Evolutionary conservation across 495 filamentous ascomycete genomes (phyloP).

Genomic region (Aspergillus olivimuriae): DNA sequence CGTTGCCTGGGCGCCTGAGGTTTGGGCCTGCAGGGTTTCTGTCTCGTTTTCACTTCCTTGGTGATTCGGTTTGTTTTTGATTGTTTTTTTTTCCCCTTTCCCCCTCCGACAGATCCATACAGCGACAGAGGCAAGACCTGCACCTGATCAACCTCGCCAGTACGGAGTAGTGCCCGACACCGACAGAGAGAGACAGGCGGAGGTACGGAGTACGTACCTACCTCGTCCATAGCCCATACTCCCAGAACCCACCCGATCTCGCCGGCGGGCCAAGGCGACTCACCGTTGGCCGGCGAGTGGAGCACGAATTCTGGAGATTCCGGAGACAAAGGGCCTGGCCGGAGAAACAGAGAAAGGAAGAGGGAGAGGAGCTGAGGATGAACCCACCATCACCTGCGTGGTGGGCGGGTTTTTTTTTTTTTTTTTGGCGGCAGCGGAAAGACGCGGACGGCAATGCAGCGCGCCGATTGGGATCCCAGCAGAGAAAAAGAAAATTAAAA

Average conservation of each 20-base stretch:
- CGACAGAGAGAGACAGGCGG: neutral
- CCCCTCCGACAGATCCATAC: too few relatives aligned
- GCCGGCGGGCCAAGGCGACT: conserved; percentile 11
- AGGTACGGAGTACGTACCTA: too few relatives aligned
- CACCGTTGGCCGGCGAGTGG: conserved; percentile 9
- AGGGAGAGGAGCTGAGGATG: neutral
- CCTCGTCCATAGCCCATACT: neutral
- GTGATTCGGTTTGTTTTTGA: too few relatives aligned
- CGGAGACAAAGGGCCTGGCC: conserved; percentile 9
- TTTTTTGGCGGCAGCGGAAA: conserved; percentile 35
- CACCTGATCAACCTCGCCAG: too few relatives aligned
- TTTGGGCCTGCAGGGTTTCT: too few relatives aligned
- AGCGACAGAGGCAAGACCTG: too few relatives aligned
- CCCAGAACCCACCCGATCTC: conserved; percentile 7
- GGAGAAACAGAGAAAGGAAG: neutral
- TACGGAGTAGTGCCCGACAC: neutral
- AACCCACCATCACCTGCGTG: conserved; percentile 11
- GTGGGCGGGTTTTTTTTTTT: conserved; percentile 23
- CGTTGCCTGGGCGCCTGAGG: conserved; percentile 5
- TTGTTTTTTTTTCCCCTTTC: too few relatives aligned
- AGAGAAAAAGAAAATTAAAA: conserved; percentile 10
- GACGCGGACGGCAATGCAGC: conserved; percentile 38
- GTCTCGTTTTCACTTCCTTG: too few relatives aligned
- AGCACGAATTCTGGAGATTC: conserved; percentile 10
- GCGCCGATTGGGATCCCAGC: conserved; percentile 27